phyloP scores from a whole-genome alignment of 257 asterid genomes.

The Solanum chiquidenum region DNA sequence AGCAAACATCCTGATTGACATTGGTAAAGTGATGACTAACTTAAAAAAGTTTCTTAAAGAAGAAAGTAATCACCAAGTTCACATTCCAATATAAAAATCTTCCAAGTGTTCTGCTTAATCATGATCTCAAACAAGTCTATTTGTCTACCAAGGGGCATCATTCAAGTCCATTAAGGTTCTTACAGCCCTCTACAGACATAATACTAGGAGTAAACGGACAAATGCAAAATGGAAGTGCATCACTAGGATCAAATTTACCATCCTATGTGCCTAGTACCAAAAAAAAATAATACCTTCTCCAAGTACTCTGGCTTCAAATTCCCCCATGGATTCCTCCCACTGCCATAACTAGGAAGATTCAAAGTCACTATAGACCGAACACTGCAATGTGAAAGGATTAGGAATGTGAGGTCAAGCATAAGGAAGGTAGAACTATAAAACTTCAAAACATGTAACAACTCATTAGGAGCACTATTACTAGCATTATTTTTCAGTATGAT shows the following conservation, averaged over 20 bases:
- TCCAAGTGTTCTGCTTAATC: background rate
- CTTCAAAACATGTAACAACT: background rate
- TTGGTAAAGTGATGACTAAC: background rate
- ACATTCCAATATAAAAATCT: background rate
- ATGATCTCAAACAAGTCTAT: background rate
- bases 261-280: background rate
- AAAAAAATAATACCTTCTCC: constrained; percentile 46
- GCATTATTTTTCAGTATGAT: background rate
- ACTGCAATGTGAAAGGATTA: constrained; percentile 24
- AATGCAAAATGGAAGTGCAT: background rate
- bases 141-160: background rate
- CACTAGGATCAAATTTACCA: background rate
- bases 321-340: constrained; percentile 99
- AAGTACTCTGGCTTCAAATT: constrained; percentile 66
- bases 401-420: constrained; percentile 1
- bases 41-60: background rate
- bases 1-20: background rate
- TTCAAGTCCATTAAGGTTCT: background rate
- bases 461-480: background rate
- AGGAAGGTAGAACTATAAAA: background rate
- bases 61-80: background rate
- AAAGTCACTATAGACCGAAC: constrained; percentile 90
- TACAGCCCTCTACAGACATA: background rate
- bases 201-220: background rate
- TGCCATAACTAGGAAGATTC: constrained; percentile 91